Conservation (phyloP, 2,329 filamentous ascomycete species). For the Clonostachys byssicola region DNA sequence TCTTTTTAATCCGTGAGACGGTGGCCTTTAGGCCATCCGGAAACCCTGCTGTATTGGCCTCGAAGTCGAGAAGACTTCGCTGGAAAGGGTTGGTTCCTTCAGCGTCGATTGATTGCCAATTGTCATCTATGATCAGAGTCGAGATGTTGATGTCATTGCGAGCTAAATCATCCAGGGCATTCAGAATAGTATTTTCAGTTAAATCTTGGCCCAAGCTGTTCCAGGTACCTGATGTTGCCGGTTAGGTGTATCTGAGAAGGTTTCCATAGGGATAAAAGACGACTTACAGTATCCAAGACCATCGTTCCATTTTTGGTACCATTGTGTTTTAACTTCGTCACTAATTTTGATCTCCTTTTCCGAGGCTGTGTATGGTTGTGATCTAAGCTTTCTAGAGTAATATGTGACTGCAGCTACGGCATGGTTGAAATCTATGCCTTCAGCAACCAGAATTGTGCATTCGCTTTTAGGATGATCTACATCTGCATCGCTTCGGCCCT, state of each 20-base stretch:
- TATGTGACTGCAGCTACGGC: slow-evolving; percentile 82
- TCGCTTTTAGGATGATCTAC: slow-evolving; percentile 41
- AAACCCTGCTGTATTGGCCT: slow-evolving; percentile 77
- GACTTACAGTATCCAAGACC: slow-evolving; percentile 79
- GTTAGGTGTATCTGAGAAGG: background rate
- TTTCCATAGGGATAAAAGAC: background rate
- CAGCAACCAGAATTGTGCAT: slow-evolving; percentile 62
- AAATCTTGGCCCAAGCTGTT: slow-evolving; percentile 83
- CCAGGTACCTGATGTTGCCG: slow-evolving; percentile 66
- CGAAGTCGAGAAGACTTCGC: slow-evolving; percentile 74
- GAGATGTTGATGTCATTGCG: slow-evolving; percentile 71
- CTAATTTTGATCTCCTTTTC: slow-evolving; percentile 34
- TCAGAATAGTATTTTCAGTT: slow-evolving; percentile 73
- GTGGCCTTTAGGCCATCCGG: slow-evolving; percentile 73
- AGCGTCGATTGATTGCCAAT: slow-evolving; percentile 78
- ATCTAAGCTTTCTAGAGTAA: slow-evolving; percentile 62
- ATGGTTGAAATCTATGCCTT: slow-evolving; percentile 68
- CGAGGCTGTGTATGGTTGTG: background rate
- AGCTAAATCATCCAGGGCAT: slow-evolving; percentile 68
- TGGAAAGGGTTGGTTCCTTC: slow-evolving; percentile 47
- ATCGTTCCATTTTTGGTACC: slow-evolving; percentile 88
- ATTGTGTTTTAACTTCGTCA: slow-evolving; percentile 48
- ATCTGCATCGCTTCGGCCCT: slow-evolving; percentile 64
- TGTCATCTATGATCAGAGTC: slow-evolving; percentile 93
- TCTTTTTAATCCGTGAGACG: slow-evolving; percentile 62